Evolutionary conservation across 805 yeast genomes (phyloP), one percentile per base, ranked within the genome.

Genomic region (Nakazawaea siamensis): DNA sequence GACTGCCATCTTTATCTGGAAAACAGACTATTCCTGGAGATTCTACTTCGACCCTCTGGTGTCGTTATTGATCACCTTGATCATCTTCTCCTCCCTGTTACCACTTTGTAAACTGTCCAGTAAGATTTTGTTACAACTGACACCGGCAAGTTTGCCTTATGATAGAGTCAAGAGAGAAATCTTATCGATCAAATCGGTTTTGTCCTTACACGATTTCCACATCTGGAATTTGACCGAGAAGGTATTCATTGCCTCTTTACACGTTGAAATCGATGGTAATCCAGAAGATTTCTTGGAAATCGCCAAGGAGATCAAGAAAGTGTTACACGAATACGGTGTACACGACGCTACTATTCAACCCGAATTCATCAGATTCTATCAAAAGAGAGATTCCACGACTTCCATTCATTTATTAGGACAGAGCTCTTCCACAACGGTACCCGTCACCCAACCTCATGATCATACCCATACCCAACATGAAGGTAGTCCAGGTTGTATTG

Each of bases 261-360:
- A 90, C 55, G 81, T 87, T 27, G 84, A 86, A 49, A 68, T 92
- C 28, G 67, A 70, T 34, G 59, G 70, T 11, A 63, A 70, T 9
- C 81, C 86, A n/a, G 73, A 70, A 37, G 66, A 72, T 18, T 92
- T 86, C 54, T 58, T 80, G 37, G 57, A 60, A n/a, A 70, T 83
- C 33, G 94, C 94, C 7, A 66, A 76, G 32, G 70, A 73, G 38
- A 90, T 90, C 35, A 75, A 92, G 55, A 72, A 73, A 34, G 77
- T 87, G 30, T 68, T 90, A 49, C 95, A 85, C 49, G 76, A 70
- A 18, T 80, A 79, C 51, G 95, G 95, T 29, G 79, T 90, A 41
- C 94, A 88, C 50, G 81, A 92, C 24, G 95, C 90, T 14, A 90
- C 98, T 2, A 88, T 92, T 33, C 98, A 90, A 59, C 98, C 98